Conservation (phyloP, 345 rosid species). For the Zanthoxylum bungeanum region DNA sequence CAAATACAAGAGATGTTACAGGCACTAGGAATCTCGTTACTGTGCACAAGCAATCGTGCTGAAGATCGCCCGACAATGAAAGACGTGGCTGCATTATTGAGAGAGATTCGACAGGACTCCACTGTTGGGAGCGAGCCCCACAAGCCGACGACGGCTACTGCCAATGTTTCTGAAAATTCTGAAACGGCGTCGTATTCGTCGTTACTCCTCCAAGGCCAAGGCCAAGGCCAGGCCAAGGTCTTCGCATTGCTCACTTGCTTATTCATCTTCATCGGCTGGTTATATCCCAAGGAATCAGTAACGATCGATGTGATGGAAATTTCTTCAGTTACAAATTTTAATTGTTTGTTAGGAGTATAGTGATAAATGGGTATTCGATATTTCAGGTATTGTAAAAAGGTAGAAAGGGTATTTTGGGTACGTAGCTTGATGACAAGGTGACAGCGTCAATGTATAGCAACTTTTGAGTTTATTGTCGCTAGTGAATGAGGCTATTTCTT, state of each 20-base stretch:
- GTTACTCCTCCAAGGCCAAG: slow-evolving; percentile 36
- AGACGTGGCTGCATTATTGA: slow-evolving; percentile 74
- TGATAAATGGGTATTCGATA: not conserved
- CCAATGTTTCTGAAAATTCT: slow-evolving; percentile 16
- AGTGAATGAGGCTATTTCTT: not conserved
- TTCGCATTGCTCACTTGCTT: slow-evolving; percentile 37
- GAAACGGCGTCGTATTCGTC: slow-evolving; percentile 29
- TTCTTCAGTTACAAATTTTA: not conserved
- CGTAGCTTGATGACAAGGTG: not conserved
- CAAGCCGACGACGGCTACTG: slow-evolving; percentile 36
- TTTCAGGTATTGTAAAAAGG: slow-evolving; percentile 7
- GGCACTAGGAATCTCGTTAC: slow-evolving; percentile 71
- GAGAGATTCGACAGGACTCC: slow-evolving; percentile 58
- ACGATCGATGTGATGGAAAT: not conserved
- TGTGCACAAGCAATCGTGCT: slow-evolving; percentile 66
- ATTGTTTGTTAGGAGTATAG: not conserved
- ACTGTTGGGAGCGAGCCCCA: slow-evolving; percentile 26
- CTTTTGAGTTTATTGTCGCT: not conserved
- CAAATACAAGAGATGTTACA: slow-evolving; percentile 88
- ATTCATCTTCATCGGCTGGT: slow-evolving; percentile 43
- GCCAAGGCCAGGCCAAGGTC: no score
- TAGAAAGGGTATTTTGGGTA: not conserved
- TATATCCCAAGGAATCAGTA: slow-evolving; percentile 21
- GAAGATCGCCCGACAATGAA: slow-evolving; percentile 89
- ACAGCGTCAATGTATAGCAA: slow-evolving; percentile 4